phyloP scores from a whole-genome alignment of 768 basidiomycete species.

The Leccinellum luteum region DNA sequence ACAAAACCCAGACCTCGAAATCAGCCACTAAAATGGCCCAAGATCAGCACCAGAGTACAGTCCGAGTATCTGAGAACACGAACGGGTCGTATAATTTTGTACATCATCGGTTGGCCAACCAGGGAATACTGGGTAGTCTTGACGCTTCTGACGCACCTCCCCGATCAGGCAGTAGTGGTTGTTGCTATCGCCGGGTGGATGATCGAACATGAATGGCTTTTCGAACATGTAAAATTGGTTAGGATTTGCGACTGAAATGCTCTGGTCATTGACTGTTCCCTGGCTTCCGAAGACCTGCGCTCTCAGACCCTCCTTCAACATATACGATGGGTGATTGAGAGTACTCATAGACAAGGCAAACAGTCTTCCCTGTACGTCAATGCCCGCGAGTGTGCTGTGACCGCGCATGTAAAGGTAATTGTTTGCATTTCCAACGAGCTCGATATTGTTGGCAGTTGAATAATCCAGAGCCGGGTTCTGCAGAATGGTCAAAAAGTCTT shows the following conservation, averaged over 20 bases:
- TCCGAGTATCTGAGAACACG: not conserved
- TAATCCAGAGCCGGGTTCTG: slow-evolving; percentile 1
- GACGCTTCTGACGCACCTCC: slow-evolving; percentile 12
- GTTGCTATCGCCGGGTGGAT: not conserved
- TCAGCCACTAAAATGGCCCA: not conserved
- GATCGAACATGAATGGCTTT: slow-evolving; percentile 1
- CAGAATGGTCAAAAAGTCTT: not conserved
- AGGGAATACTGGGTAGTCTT: not conserved
- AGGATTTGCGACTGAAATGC: not conserved
- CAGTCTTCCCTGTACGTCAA: slow-evolving; percentile 8
- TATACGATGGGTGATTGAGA: not conserved
- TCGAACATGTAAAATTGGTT: slow-evolving; percentile 7
- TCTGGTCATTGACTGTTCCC: not conserved
- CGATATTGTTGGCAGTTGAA: not conserved
- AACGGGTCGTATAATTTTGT: slow-evolving; percentile 1
- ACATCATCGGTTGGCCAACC: slow-evolving; percentile 5
- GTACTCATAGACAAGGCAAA: not conserved
- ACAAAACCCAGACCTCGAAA: not conserved
- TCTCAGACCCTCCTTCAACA: not conserved
- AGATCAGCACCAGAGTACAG: not conserved
- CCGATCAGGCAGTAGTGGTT: slow-evolving; percentile 5
- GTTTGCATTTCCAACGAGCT: slow-evolving; percentile 3
- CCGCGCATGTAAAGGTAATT: slow-evolving; percentile 13
- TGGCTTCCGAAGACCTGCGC: not conserved
- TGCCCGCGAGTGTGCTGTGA: slow-evolving; percentile 7